These are phyloP conservation scores for Cordyceps farinosa DNA, from an alignment of 2,329 filamentous ascomycete species.

Conservation along the genomic window DNA sequence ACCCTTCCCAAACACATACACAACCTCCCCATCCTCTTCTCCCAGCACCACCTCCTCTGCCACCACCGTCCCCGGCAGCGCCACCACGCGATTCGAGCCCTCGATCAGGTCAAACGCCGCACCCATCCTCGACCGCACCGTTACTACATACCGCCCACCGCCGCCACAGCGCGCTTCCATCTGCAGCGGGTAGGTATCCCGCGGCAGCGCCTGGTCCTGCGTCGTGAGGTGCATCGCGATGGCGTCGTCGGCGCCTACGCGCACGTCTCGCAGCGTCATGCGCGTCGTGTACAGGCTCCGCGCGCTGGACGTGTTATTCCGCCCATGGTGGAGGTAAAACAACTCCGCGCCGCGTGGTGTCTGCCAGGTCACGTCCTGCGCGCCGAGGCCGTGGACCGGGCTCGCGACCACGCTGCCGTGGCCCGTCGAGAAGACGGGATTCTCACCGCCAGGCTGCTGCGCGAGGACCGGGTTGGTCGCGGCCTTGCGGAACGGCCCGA, in stretches of 20 bases:
- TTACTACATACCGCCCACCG: slow-evolving; percentile 18
- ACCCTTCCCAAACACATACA: neutral
- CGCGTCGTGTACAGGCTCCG: slow-evolving; percentile 33
- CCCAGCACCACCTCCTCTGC: neutral
- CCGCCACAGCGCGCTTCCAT: slow-evolving; percentile 21
- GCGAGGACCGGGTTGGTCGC: slow-evolving; percentile 31
- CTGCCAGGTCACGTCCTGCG: slow-evolving; percentile 31
- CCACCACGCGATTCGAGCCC: slow-evolving; percentile 26
- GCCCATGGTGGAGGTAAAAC: slow-evolving; percentile 34
- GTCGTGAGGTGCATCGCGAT: slow-evolving; percentile 30
- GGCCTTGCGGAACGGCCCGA: slow-evolving; percentile 34
- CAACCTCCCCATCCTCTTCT: neutral
- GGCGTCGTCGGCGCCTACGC: slow-evolving; percentile 28
- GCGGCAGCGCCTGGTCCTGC: slow-evolving; percentile 30
- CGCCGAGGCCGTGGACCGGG: slow-evolving; percentile 24
- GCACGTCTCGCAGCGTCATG: slow-evolving; percentile 27
- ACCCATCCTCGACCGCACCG: slow-evolving; percentile 23
- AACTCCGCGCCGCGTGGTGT: slow-evolving; percentile 31
- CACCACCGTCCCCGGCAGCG: slow-evolving; percentile 15
- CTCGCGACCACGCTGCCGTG: slow-evolving; percentile 35
- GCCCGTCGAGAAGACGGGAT: slow-evolving; percentile 33
- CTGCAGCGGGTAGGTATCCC: slow-evolving; percentile 29
- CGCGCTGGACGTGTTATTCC: slow-evolving; percentile 28
- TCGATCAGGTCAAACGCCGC: slow-evolving; percentile 27
- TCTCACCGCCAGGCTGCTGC: slow-evolving; percentile 27